These are phyloP conservation scores for Coelastrella sp. DNA, from an alignment of 139 green algal genomes.

Conservation along the genomic window DNA sequence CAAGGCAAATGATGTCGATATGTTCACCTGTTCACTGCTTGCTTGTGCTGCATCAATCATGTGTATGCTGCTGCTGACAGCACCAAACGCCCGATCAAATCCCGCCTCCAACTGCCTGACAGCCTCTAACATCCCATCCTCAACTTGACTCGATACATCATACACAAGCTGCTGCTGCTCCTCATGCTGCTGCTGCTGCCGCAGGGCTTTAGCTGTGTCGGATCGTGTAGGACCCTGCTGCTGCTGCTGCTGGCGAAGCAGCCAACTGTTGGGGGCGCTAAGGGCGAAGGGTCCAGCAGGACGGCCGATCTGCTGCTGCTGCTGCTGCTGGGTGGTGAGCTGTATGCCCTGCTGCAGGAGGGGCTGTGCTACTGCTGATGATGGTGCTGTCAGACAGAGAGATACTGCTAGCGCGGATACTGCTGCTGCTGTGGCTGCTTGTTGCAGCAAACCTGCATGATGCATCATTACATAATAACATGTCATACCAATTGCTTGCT, in stretches of 20 bases:
- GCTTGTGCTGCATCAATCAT: constrained; percentile 38
- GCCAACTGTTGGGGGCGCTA: not conserved
- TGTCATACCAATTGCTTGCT: too few relatives aligned
- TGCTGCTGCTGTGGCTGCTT: not conserved
- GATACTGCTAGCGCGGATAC: constrained; percentile 11
- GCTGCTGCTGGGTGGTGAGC: constrained; percentile 33
- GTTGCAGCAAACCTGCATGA: constrained; percentile 10
- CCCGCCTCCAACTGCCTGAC: constrained; percentile 55
- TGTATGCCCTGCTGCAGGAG: constrained; percentile 1
- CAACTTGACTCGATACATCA: not conserved
- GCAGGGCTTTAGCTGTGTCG: not conserved
- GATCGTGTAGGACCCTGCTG: constrained; percentile 18
- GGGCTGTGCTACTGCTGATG: constrained; percentile 14
- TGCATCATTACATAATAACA: not conserved
- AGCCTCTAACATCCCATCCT: constrained; percentile 61
- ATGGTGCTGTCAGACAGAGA: not conserved
- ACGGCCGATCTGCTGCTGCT: constrained; percentile 9
- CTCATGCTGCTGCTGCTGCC: constrained; percentile 47
- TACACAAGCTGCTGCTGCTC: constrained; percentile 3
- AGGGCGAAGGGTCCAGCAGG: not conserved
- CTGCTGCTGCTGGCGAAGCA: constrained; percentile 27
- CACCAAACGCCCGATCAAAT: constrained; percentile 49
- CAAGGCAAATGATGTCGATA: not conserved
- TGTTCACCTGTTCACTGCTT: constrained; percentile 35
- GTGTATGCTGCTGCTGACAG: constrained; percentile 24